Conservation (phyloP, 192 early-diverging fungal species). For the Backusella luteola region DNA sequence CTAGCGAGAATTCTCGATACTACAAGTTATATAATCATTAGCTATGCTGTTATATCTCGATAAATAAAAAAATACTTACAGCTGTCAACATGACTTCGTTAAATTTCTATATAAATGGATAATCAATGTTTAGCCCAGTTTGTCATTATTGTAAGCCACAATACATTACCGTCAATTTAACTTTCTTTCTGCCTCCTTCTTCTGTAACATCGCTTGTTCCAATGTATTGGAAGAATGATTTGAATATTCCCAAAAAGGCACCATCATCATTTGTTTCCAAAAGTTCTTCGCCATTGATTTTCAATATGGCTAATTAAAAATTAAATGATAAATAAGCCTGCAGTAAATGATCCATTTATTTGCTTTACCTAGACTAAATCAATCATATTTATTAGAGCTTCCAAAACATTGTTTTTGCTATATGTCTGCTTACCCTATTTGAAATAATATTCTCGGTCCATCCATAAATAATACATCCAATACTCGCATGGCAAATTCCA, state of each 20-base stretch:
- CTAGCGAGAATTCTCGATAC: conserved; percentile 78
- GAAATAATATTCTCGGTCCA: conserved; percentile 94
- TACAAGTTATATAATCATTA: conserved; percentile 14
- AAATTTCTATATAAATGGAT: conserved; percentile 54
- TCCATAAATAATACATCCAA: conserved; percentile 98
- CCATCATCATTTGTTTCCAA: conserved; percentile 71
- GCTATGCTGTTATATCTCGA: no score
- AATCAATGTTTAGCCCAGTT: background rate
- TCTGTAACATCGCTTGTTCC: conserved; percentile 56
- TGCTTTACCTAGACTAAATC: background rate
- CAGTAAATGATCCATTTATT: background rate
- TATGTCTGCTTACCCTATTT: conserved; percentile 63
- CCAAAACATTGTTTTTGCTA: background rate
- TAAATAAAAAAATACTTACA: background rate
- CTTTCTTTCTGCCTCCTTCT: background rate
- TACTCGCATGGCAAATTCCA: conserved; percentile 83
- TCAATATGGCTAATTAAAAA: conserved; percentile 69
- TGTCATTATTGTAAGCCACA: background rate
- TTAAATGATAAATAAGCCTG: background rate
- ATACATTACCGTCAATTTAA: background rate
- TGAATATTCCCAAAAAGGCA: conserved; percentile 78
- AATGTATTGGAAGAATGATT: conserved; percentile 75
- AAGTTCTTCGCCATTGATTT: conserved; percentile 83
- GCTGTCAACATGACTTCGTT: conserved; percentile 89
- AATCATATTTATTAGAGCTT: background rate